Base-by-base conservation (phyloP, 495 filamentous ascomycete genomes). In the Aspergillus ellipticus region DNA sequence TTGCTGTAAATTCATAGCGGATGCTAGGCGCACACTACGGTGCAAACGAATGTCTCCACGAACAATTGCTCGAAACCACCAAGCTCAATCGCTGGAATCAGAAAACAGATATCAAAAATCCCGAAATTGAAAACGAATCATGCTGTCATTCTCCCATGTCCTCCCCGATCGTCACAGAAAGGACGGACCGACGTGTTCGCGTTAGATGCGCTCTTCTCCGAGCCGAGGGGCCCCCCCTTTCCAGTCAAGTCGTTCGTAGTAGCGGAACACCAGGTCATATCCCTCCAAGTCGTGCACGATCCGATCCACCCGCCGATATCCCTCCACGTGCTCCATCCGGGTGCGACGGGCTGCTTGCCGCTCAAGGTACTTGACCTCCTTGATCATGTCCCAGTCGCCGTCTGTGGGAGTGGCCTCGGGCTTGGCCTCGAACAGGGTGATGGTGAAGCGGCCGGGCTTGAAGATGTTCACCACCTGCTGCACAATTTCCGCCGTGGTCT, bases 221-320 rank as follows among this genome's bases (percentile, higher is more conserved):
- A 96, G 77, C 56, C 89, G 79, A 55, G 88, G 85, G 53, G 77
- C 79, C 58, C 88, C 86, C 59, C 89, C 90, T 71, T 86, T 84
- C 92, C 92, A 97, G 60, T 88, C 93, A 60, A 92, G 82, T 52
- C 91, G 85, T 77, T 97, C 92, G 68, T 95, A 99, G 78, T 90
- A 97, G 55, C 92, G 84, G 75, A 99, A 99, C 47, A 99, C 88
- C 29, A 97, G 80, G 72, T 97, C 92, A 67, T 99, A 99, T 31
- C 94, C 95, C 64, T 99, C 92, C 58, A 99, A 82, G 63, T 97
- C 94, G 66, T 99, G 95, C 29, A 97, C 90, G 58, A 97, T 97
- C 51, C 92, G 87, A 66, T 99, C 95, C 42, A 96, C 84, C 21
- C 95, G 83, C 35, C 88, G 82, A 66, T 99, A 99, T 6, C 95